Conservation (phyloP, 371 early-diverging fungal genomes). For the Mortierella sp. region DNA sequence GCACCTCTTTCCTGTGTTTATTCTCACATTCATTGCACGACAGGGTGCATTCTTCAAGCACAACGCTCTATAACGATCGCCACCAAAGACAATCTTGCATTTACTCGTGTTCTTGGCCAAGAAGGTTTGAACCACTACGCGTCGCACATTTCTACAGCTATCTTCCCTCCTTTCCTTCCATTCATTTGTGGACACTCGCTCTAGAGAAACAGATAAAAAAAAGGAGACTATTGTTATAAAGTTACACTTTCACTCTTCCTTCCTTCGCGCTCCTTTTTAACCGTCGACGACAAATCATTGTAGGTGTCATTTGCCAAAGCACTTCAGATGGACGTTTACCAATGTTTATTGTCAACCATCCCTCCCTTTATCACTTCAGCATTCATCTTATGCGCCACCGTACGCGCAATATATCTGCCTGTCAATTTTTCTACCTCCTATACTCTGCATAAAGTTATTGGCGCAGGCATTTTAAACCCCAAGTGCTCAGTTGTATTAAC, state of each 20-base stretch:
- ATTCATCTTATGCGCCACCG: background rate
- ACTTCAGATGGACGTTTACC: background rate
- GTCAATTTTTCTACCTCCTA: background rate
- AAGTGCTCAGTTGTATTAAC: slow-evolving; percentile 1
- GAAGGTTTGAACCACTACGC: background rate
- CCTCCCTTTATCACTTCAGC: background rate
- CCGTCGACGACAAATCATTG: slow-evolving; percentile 4
- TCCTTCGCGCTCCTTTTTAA: background rate
- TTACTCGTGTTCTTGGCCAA: background rate
- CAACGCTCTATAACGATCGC: background rate
- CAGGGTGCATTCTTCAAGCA: background rate
- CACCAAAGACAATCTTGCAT: slow-evolving; percentile 2
- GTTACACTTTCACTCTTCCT: slow-evolving; percentile 4
- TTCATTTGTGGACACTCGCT: background rate
- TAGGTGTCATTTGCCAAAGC: background rate
- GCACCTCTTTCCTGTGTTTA: background rate
- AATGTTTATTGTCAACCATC: background rate
- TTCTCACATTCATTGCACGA: background rate
- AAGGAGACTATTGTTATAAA: background rate
- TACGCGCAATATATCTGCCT: background rate
- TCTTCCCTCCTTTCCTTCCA: background rate
- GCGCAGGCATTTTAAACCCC: background rate
- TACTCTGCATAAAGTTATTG: background rate
- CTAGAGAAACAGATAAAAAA: background rate
- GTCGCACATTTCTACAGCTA: background rate